These are phyloP conservation scores for Aspergillus nomiae DNA, from an alignment of 2,329 filamentous ascomycete genomes.

Conservation along the genomic window DNA sequence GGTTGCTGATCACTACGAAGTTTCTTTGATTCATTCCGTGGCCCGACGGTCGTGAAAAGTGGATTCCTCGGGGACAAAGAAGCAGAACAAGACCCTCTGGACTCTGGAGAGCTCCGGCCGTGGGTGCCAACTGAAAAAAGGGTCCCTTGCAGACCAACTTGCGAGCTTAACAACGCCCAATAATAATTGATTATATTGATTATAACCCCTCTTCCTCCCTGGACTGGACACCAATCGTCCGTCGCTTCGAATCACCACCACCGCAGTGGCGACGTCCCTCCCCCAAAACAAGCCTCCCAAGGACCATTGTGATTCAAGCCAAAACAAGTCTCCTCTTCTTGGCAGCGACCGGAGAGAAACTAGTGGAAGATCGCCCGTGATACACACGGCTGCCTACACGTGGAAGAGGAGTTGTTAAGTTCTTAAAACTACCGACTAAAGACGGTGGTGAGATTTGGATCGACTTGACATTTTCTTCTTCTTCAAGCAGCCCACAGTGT, in stretches of 20 bases:
- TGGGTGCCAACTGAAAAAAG: not conserved
- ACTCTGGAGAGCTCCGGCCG: not conserved
- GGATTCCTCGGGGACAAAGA: not conserved
- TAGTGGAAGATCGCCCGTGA: conserved; percentile 6
- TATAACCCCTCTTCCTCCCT: not conserved
- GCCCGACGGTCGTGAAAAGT: not conserved
- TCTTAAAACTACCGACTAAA: conserved; percentile 1
- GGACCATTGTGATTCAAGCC: not conserved
- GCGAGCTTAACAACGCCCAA: not conserved
- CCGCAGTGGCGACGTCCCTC: not conserved
- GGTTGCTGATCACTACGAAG: not conserved
- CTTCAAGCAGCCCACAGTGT: not conserved
- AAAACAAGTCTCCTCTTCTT: conserved; percentile 3
- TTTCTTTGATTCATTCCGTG: not conserved
- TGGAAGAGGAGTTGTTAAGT: conserved; percentile 1
- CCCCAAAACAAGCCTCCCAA: not conserved
- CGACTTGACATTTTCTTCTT: not conserved
- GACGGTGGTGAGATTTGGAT: not conserved
- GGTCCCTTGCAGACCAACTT: not conserved
- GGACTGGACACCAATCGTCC: not conserved
- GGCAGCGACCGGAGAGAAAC: not conserved
- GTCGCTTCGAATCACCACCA: not conserved
- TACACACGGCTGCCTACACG: conserved; percentile 5
- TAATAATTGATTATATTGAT: not conserved
- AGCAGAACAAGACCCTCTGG: not conserved